Percentiles rank a stretch among this genome's conserved stretches.
Evolutionary conservation across 2,329 filamentous ascomycete species (phyloP).

Genomic region (Elsinoe necatrix): DNA sequence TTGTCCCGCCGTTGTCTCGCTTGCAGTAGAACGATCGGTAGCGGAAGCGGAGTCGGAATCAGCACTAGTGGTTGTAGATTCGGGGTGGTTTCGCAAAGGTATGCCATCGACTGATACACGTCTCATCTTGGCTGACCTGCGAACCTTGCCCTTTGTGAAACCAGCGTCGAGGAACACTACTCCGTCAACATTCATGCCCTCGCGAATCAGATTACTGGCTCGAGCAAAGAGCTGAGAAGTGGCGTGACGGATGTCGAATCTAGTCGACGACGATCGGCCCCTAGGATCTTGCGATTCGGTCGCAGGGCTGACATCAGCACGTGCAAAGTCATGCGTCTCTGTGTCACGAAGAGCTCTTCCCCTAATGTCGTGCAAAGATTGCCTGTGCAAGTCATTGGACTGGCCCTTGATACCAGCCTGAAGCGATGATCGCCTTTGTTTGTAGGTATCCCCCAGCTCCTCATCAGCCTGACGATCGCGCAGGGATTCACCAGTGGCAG

Average conservation of each 20-base stretch:
- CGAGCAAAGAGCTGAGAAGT: slow-evolving; percentile 33
- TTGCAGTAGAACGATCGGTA: not conserved
- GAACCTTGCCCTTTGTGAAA: slow-evolving; percentile 15
- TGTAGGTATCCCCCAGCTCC: slow-evolving; percentile 19
- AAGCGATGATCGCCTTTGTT: not conserved
- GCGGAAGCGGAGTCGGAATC: not conserved
- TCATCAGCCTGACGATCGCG: slow-evolving; percentile 18
- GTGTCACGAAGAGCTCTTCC: not conserved
- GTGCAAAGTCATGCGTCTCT: not conserved
- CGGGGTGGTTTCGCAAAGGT: not conserved
- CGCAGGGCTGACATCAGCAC: too few species aligned
- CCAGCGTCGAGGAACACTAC: slow-evolving; percentile 34
- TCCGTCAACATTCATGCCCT: slow-evolving; percentile 39
- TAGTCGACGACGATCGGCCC: not conserved
- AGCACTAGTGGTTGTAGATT: not conserved
- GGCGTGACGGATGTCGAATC: slow-evolving; percentile 16
- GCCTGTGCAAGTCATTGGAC: not conserved
- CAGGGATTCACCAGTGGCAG: not conserved
- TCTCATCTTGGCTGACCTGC: not conserved
- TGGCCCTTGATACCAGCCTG: not conserved
- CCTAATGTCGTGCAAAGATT: not conserved
- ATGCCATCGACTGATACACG: not conserved
- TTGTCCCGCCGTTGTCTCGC: not conserved
- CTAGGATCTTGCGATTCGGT: not conserved
- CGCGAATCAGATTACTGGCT: slow-evolving; percentile 40